Evolutionary conservation across 1,284 basidiomycete species (phyloP).

Genomic region (Papiliotrema nemorosa): DNA sequence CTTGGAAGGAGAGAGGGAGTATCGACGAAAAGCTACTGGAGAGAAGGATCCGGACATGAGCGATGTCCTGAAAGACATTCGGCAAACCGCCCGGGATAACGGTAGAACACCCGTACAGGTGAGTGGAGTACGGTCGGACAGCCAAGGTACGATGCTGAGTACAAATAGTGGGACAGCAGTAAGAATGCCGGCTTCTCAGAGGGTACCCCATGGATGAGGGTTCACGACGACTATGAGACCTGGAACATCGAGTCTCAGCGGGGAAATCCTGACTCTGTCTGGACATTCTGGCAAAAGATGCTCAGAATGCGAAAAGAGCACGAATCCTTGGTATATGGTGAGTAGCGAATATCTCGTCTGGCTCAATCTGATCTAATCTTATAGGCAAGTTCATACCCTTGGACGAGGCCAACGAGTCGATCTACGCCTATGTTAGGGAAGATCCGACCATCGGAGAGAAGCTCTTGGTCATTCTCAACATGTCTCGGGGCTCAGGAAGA

Average conservation of each 20-base stretch:
- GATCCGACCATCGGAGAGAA: constrained; percentile 21
- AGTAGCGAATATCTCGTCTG: constrained; percentile 4
- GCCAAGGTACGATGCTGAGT: neutral
- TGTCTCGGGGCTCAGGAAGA: constrained; percentile 19
- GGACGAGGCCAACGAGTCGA: constrained; percentile 35
- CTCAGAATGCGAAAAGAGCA: constrained; percentile 43
- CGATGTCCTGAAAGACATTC: constrained; percentile 39
- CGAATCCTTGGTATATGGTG: constrained; percentile 42
- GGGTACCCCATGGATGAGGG: constrained; percentile 68
- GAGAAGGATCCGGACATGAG: constrained; percentile 43
- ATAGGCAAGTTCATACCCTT: constrained; percentile 36
- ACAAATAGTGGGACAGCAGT: constrained; percentile 58
- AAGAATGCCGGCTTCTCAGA: constrained; percentile 64
- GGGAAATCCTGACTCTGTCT: constrained; percentile 39
- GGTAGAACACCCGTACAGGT: constrained; percentile 37
- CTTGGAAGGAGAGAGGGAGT: constrained; percentile 40
- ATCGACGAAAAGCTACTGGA: constrained; percentile 36
- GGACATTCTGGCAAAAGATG: constrained; percentile 38
- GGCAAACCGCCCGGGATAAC: constrained; percentile 44
- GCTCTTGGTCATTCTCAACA: constrained; percentile 40
- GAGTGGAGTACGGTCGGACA: constrained; percentile 1
- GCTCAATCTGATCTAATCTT: neutral
- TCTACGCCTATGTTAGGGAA: constrained; percentile 45
- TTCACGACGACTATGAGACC: constrained; percentile 64
- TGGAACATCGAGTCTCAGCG: constrained; percentile 49